Evolutionary conservation across 2,329 filamentous ascomycete genomes (phyloP).

Genomic region (Lachnellula occidentalis): DNA sequence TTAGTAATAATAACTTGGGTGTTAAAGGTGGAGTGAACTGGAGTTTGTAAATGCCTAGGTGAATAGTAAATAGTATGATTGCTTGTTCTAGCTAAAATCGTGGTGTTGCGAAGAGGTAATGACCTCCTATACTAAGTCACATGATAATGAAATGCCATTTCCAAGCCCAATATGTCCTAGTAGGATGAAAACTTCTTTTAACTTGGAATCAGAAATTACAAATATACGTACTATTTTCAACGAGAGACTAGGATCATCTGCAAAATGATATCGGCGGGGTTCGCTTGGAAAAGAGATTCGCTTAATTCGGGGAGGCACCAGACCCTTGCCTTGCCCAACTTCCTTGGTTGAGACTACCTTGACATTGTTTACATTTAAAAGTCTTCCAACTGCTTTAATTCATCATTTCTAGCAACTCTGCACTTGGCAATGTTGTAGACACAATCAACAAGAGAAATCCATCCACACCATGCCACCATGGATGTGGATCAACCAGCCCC

Average conservation of each 20-base stretch:
- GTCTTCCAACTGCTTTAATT: background rate
- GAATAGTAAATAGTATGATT: no score
- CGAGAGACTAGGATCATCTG: background rate
- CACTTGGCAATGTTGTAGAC: background rate
- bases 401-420: background rate
- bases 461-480: background rate
- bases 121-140: no score
- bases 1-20: no score
- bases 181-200: no score
- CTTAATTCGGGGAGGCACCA: slow-evolving; percentile 5
- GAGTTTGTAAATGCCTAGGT: no score
- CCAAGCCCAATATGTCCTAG: no score
- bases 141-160: no score
- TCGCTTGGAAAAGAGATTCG: background rate
- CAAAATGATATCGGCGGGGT: slow-evolving; percentile 9
- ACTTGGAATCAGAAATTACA: no score
- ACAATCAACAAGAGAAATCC: background rate
- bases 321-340: background rate
- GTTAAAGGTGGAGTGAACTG: no score
- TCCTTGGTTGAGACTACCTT: background rate
- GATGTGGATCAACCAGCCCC: slow-evolving; percentile 9
- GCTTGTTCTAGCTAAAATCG: no score
- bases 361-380: background rate
- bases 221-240: no score
- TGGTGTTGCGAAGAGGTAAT: no score